A percentile compares a stretch with the other conserved stretches of the same genome.
Conservation (phyloP, 352 stramenopile species). For the Globisporangium nodosum region DNA sequence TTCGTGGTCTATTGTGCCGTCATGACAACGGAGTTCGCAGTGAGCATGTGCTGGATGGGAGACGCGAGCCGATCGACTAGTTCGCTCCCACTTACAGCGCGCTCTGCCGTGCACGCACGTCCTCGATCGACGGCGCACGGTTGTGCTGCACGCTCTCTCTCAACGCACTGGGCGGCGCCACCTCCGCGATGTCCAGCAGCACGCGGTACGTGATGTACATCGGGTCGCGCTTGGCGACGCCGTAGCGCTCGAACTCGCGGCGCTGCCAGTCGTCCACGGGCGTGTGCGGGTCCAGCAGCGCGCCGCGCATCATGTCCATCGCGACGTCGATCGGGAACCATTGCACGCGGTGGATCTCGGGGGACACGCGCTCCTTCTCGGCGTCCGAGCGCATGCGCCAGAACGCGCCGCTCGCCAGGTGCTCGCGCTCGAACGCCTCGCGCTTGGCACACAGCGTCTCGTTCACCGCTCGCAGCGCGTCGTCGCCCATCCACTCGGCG, state of each 20-base stretch:
- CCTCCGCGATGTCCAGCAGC: conserved; percentile 28
- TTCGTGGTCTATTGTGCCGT: too few relatives aligned
- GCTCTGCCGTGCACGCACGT: conserved; percentile 3
- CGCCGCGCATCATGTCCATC: conserved; percentile 36
- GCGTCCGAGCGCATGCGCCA: conserved; percentile 23
- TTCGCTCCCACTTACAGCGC: conserved; percentile 1
- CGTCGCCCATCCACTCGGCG: conserved; percentile 27
- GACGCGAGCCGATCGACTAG: too few relatives aligned
- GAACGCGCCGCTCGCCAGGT: conserved; percentile 28
- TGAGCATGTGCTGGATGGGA: too few relatives aligned
- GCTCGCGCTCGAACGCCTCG: conserved; percentile 21
- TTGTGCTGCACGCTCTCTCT: background rate
- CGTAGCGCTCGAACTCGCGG: conserved; percentile 29
- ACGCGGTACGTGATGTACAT: conserved; percentile 52
- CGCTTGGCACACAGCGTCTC: conserved; percentile 29
- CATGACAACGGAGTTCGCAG: too few relatives aligned
- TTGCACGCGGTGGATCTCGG: conserved; percentile 44
- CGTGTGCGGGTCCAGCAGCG: conserved; percentile 20
- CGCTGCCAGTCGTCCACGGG: conserved; percentile 39
- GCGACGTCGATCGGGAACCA: conserved; percentile 53
- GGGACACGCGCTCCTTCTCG: conserved; percentile 43
- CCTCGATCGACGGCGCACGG: conserved; percentile 6
- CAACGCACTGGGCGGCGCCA: conserved; percentile 15
- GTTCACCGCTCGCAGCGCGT: conserved; percentile 31
- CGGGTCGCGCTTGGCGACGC: conserved; percentile 30